These are phyloP conservation scores for Vanrija pseudolonga DNA, from an alignment of 1,284 basidiomycete species.

Conservation along the genomic window DNA sequence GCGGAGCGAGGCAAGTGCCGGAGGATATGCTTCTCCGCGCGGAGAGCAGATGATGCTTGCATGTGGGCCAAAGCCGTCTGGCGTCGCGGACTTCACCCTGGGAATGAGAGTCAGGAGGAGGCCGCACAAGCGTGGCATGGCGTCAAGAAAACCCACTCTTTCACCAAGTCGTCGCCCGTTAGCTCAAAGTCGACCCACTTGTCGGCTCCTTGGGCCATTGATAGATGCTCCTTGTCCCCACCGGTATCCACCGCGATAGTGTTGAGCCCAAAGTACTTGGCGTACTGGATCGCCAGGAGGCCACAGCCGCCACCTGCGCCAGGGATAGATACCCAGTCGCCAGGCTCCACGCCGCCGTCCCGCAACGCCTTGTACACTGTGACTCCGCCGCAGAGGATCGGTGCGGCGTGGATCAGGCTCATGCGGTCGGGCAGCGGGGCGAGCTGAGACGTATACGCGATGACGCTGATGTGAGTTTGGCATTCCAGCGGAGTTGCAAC, in stretches of 20 bases:
- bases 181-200: constrained; percentile 72
- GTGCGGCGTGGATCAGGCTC: constrained; percentile 67
- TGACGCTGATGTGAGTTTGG: neutral
- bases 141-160: neutral
- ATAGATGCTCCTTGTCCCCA: constrained; percentile 64
- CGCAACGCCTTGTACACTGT: constrained; percentile 71
- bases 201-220: constrained; percentile 67
- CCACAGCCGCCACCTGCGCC: constrained; percentile 51
- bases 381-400: constrained; percentile 69
- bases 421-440: constrained; percentile 69
- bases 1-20: too few species aligned
- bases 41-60: constrained; percentile 58
- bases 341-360: constrained; percentile 61
- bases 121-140: too few species aligned
- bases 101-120: neutral
- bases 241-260: constrained; percentile 75
- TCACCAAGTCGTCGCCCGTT: constrained; percentile 10
- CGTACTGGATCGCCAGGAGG: constrained; percentile 66
- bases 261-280: constrained; percentile 65
- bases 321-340: constrained; percentile 73
- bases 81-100: constrained; percentile 53
- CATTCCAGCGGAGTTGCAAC: neutral
- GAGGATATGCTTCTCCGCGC: constrained; percentile 42
- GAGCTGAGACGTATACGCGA: constrained; percentile 60
- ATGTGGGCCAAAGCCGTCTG: constrained; percentile 70